A percentile compares a stretch with the other conserved stretches of the same genome.
phyloP scores from a whole-genome alignment of 208 protist genomes.

The Leptomonas pyrrhocoris region DNA sequence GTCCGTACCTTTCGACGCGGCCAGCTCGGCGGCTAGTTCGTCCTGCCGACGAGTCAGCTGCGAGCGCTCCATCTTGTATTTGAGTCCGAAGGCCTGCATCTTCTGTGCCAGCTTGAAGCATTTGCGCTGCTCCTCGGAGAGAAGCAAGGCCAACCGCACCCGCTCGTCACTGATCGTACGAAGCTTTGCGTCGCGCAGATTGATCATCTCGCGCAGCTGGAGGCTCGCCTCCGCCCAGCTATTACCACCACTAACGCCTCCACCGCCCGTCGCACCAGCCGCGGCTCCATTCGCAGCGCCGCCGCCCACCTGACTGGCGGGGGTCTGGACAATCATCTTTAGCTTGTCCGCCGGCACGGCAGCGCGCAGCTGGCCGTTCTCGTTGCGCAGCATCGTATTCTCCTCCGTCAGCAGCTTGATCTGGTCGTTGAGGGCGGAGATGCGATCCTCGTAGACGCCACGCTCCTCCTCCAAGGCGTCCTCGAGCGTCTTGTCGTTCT shows the following conservation, averaged over 20 bases:
- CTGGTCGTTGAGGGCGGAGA: constrained; percentile 61
- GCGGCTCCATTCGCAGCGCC: not conserved
- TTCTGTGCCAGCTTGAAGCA: constrained; percentile 75
- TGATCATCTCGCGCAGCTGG: constrained; percentile 55
- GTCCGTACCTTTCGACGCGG: constrained; percentile 71
- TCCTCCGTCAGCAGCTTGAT: constrained; percentile 67
- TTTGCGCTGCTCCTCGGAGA: constrained; percentile 71
- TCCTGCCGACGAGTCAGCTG: constrained; percentile 47
- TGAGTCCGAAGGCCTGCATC: constrained; percentile 51
- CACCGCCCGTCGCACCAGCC: not conserved
- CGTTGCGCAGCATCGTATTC: constrained; percentile 60
- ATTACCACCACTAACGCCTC: constrained; percentile 3
- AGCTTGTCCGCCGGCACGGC: constrained; percentile 47
- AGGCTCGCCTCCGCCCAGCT: constrained; percentile 55
- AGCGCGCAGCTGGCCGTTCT: constrained; percentile 46
- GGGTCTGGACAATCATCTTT: constrained; percentile 21
- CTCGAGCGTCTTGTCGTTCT: constrained; percentile 81
- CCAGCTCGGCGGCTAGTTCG: constrained; percentile 63
- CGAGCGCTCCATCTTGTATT: constrained; percentile 59
- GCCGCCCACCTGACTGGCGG: constrained; percentile 4
- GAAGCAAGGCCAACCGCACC: constrained; percentile 60
- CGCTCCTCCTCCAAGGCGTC: constrained; percentile 75
- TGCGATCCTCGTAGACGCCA: constrained; percentile 73
- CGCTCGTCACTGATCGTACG: constrained; percentile 64
- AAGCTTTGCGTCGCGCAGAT: constrained; percentile 52